phyloP scores from a whole-genome alignment of 129 eudicot genomes.

The Sambucus nigra region DNA sequence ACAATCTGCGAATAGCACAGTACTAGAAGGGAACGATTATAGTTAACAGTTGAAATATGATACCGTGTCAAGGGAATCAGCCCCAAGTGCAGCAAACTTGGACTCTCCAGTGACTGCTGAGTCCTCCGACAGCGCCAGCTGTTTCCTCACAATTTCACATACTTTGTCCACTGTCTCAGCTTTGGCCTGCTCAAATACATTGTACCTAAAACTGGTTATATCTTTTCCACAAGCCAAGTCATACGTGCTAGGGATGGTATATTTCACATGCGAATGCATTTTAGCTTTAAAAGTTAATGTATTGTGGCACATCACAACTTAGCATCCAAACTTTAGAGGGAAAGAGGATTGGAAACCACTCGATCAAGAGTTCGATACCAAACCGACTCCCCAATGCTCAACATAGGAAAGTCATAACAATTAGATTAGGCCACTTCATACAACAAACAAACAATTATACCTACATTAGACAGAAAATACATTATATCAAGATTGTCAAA shows the following conservation, averaged over 20 bases:
- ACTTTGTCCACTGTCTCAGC: slow-evolving; percentile 49
- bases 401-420: slow-evolving; percentile 2
- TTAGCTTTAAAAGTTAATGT: neutral
- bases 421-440: neutral
- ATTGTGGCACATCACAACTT: neutral
- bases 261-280: neutral
- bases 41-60: neutral
- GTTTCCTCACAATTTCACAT: slow-evolving; percentile 40
- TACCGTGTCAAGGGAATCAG: slow-evolving; percentile 71
- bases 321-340: neutral
- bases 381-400: neutral
- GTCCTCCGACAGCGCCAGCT: slow-evolving; percentile 37
- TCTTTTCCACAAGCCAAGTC: neutral
- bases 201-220: neutral
- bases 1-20: too few relatives aligned
- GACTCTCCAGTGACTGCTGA: slow-evolving; percentile 39
- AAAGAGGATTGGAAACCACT: neutral
- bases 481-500: neutral
- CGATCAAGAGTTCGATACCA: too few relatives aligned
- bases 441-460: neutral
- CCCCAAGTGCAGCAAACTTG: slow-evolving; percentile 46
- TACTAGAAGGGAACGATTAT: too few relatives aligned
- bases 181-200: slow-evolving; percentile 35
- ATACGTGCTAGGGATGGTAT: neutral
- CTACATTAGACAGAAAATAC: neutral